Conservation (phyloP, 345 rosid genomes). For the Heritiera fomes region DNA sequence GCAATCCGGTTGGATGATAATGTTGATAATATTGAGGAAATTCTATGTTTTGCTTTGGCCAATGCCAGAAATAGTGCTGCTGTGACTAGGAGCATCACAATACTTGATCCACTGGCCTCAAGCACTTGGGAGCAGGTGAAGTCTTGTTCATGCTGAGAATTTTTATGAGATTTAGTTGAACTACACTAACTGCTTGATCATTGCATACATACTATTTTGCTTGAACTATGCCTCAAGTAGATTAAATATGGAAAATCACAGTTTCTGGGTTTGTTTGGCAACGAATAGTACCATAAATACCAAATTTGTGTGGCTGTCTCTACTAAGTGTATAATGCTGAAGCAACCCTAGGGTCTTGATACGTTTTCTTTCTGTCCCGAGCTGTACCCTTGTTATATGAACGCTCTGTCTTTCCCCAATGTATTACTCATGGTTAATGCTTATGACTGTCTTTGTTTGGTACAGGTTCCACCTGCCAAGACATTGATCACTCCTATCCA, state of each 20-base stretch:
- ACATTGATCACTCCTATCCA: slow-evolving; percentile 96
- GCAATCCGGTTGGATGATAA: slow-evolving; percentile 75
- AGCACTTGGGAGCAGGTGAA: slow-evolving; percentile 91
- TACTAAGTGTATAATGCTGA: background rate
- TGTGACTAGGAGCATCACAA: slow-evolving; percentile 53
- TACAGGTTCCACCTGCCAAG: slow-evolving; percentile 70
- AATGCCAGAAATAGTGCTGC: slow-evolving; percentile 41
- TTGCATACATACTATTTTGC: background rate
- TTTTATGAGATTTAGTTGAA: background rate
- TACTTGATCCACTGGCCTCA: slow-evolving; percentile 79
- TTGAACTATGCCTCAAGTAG: background rate
- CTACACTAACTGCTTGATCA: background rate
- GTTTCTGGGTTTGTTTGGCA: background rate
- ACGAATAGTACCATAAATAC: background rate
- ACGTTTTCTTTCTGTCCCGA: background rate
- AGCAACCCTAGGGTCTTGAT: background rate
- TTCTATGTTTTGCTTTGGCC: slow-evolving; percentile 55
- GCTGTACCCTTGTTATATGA: background rate
- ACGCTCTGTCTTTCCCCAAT: background rate
- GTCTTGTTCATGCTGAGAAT: slow-evolving; percentile 12
- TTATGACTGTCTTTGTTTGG: slow-evolving; percentile 14
- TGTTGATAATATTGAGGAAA: slow-evolving; percentile 68
- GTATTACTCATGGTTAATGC: background rate
- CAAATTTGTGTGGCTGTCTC: background rate
- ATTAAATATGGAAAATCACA: background rate